phyloP scores from a whole-genome alignment of 441 rosid genomes.

The Dalechampia spathulata region DNA sequence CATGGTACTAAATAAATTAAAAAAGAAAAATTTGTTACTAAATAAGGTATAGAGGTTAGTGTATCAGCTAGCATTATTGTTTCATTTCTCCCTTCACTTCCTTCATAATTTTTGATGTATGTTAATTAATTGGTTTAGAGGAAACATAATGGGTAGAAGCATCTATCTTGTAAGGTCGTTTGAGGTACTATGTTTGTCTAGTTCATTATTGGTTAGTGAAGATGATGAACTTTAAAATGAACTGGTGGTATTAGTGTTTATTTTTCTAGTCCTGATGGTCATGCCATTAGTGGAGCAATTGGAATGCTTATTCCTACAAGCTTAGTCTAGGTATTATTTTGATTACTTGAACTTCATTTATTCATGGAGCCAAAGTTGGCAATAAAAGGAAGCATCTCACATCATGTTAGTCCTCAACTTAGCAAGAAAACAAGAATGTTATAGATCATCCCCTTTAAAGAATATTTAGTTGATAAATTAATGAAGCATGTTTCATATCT shows the following conservation, averaged over 20 bases:
- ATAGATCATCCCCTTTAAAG: too few relatives aligned
- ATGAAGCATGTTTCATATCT: too few relatives aligned
- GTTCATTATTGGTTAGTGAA: slow-evolving; percentile 85
- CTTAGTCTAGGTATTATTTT: slow-evolving; percentile 67
- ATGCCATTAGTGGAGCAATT: slow-evolving; percentile 85
- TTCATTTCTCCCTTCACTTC: not conserved
- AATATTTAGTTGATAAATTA: too few relatives aligned
- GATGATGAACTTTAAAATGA: slow-evolving; percentile 69
- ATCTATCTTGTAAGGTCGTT: slow-evolving; percentile 63
- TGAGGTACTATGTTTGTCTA: slow-evolving; percentile 95
- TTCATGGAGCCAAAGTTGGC: too few relatives aligned
- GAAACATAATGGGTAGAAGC: slow-evolving; percentile 23
- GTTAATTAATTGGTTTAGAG: slow-evolving; percentile 5
- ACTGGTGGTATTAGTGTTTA: slow-evolving; percentile 92
- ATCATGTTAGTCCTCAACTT: too few relatives aligned
- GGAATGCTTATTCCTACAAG: slow-evolving; percentile 74
- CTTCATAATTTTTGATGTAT: not conserved
- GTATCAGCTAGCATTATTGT: not conserved
- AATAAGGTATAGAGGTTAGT: too few relatives aligned
- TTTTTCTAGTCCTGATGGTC: slow-evolving; percentile 88
- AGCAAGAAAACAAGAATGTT: too few relatives aligned
- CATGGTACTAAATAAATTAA: too few relatives aligned
- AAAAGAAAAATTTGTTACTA: too few relatives aligned
- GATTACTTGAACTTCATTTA: not conserved
- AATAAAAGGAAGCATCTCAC: not conserved